These are phyloP conservation scores for Fragilaria crotonensis DNA, from an alignment of 108 stramenopile genomes.

Conservation along the genomic window DNA sequence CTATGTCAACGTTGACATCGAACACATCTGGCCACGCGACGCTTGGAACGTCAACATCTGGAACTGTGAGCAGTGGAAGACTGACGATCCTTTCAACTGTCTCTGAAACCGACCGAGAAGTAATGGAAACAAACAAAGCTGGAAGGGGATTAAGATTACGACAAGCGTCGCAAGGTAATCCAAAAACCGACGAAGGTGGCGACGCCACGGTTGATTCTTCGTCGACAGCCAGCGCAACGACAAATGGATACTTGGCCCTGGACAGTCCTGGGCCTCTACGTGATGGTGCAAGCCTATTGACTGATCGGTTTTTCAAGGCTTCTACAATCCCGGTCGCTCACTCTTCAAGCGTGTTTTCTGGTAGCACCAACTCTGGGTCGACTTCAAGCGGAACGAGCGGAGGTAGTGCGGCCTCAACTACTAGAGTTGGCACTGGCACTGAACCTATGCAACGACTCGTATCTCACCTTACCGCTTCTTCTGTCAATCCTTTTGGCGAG, in stretches of 20 bases:
- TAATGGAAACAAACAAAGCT: conserved; percentile 22
- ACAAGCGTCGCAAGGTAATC: background rate
- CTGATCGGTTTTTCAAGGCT: conserved; percentile 25
- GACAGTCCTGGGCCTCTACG: conserved; percentile 12
- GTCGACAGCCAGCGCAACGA: conserved; percentile 6
- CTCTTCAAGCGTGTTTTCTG: conserved; percentile 15
- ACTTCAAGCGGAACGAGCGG: background rate
- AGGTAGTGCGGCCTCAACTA: too few relatives aligned
- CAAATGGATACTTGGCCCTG: conserved; percentile 14
- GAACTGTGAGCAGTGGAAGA: conserved; percentile 6
- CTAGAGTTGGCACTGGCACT: too few relatives aligned
- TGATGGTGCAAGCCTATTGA: conserved; percentile 24
- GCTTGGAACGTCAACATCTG: conserved; percentile 17
- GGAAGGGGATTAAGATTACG: conserved; percentile 1
- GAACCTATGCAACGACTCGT: too few relatives aligned
- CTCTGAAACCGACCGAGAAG: conserved; percentile 34
- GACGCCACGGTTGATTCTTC: conserved; percentile 3
- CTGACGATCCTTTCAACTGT: conserved; percentile 13
- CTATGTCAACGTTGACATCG: conserved; percentile 11
- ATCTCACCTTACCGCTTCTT: too few relatives aligned
- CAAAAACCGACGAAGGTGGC: background rate
- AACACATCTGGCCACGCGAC: conserved; percentile 26
- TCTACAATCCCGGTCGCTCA: conserved; percentile 5
- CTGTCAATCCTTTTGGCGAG: too few relatives aligned
- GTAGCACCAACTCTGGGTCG: background rate